These are phyloP conservation scores for Trametes punicea DNA, from an alignment of 768 basidiomycete genomes.

Conservation along the genomic window DNA sequence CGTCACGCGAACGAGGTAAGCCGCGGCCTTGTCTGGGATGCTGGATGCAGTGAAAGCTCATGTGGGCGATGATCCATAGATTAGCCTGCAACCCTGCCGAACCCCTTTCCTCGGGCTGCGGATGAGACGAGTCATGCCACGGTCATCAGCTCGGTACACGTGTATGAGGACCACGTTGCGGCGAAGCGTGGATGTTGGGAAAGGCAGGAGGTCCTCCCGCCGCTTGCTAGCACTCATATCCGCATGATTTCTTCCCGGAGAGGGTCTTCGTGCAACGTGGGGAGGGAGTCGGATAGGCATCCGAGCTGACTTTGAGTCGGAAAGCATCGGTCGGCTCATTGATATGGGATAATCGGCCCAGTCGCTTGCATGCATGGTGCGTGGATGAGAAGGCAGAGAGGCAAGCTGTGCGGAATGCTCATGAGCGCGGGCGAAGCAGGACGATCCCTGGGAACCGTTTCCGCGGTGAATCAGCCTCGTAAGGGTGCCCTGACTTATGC, in stretches of 20 bases:
- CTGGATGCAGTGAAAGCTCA: not conserved
- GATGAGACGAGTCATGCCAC: conserved; percentile 6
- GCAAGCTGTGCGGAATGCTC: conserved; percentile 1
- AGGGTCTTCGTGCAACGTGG: not conserved
- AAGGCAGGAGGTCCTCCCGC: conserved; percentile 1
- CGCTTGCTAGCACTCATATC: not conserved
- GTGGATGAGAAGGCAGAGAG: not conserved
- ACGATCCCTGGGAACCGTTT: not conserved
- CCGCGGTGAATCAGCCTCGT: not conserved
- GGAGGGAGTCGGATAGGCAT: not conserved
- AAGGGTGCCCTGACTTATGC: not conserved
- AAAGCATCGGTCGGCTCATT: conserved; percentile 3
- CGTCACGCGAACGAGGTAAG: not conserved
- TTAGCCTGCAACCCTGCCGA: conserved; percentile 5
- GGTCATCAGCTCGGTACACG: conserved; percentile 18
- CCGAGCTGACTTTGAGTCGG: not conserved
- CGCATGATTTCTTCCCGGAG: not conserved
- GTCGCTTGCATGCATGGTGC: not conserved
- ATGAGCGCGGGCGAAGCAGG: not conserved
- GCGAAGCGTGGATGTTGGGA: conserved; percentile 6
- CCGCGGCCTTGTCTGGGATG: not conserved
- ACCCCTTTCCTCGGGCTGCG: conserved; percentile 5
- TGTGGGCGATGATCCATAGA: not conserved
- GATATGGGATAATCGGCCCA: not conserved
- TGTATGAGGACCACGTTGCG: conserved; percentile 14